These are phyloP conservation scores for Coniosporium tulheliwenetii DNA, from an alignment of 2,329 filamentous ascomycete genomes.

Conservation along the genomic window DNA sequence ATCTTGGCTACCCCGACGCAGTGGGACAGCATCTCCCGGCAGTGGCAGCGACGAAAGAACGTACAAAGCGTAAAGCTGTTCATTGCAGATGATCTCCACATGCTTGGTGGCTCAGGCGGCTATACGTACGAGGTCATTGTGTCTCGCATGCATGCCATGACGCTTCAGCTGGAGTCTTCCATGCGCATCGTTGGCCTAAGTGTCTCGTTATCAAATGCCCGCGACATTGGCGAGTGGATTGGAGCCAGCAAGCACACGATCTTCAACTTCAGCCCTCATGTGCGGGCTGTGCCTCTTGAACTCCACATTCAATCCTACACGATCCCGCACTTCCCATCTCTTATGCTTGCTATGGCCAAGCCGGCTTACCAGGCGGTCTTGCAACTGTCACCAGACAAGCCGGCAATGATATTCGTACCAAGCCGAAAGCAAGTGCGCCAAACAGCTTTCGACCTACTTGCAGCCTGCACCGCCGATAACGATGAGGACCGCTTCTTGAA, in stretches of 20 bases:
- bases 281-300: conserved; percentile 77
- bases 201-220: conserved; percentile 82
- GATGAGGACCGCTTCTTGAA: conserved; percentile 91
- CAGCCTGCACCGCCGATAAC: conserved; percentile 76
- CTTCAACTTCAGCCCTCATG: conserved; percentile 93
- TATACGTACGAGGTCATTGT: conserved; percentile 93
- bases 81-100: conserved; percentile 88
- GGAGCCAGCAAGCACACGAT: conserved; percentile 96
- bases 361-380: conserved; percentile 81
- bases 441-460: conserved; percentile 73
- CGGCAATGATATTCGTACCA: conserved; percentile 81
- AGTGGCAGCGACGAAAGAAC: conserved; percentile 95
- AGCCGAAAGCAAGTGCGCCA: conserved; percentile 83
- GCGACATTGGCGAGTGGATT: conserved; percentile 94
- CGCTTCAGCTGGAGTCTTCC: conserved; percentile 68
- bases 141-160: conserved; percentile 95
- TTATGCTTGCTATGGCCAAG: conserved; percentile 98
- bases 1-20: conserved; percentile 85
- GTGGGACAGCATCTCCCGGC: conserved; percentile 90
- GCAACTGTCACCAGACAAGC: conserved; percentile 77
- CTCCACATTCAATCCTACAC: conserved; percentile 91
- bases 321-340: conserved; percentile 90
- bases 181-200: conserved; percentile 81
- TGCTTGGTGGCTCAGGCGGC: conserved; percentile 73
- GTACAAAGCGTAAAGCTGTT: conserved; percentile 81